Conservation (phyloP, 1,139 yeast species). For the Hemisphaericaspora xylanilytica region DNA sequence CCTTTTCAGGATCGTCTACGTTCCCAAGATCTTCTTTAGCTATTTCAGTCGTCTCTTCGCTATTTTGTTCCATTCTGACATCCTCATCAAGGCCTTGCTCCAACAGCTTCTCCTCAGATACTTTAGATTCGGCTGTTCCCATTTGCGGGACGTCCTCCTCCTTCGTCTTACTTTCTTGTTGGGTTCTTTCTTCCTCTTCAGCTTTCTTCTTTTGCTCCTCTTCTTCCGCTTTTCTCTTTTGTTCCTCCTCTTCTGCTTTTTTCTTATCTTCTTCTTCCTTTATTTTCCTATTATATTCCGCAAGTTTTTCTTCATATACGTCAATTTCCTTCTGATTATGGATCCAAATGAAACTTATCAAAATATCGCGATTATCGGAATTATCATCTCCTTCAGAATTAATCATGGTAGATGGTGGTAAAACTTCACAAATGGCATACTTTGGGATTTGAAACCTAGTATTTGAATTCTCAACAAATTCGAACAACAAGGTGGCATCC, state of each 20-base stretch:
- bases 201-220: constrained; percentile 12
- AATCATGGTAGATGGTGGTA: constrained; percentile 24
- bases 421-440: constrained; percentile 68
- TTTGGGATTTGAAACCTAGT: constrained; percentile 75
- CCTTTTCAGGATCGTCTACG: constrained; percentile 1
- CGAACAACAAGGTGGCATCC: constrained; percentile 77
- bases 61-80: neutral
- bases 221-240: constrained; percentile 21
- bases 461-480: constrained; percentile 75
- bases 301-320: constrained; percentile 41
- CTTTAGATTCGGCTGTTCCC: too few relatives aligned
- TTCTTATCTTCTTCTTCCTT: constrained; percentile 25
- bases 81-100: constrained; percentile 11
- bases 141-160: too few relatives aligned
- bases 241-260: constrained; percentile 24
- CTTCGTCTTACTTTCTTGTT: constrained; percentile 12
- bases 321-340: constrained; percentile 53
- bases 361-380: constrained; percentile 43
- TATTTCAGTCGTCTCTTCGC: too few relatives aligned
- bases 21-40: too few relatives aligned
- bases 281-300: constrained; percentile 28
- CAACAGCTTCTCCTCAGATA: too few relatives aligned
- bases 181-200: too few relatives aligned
- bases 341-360: constrained; percentile 64
- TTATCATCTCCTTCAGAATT: constrained; percentile 26